These are phyloP conservation scores for Pisolithus sp. DNA, from an alignment of 768 basidiomycete species.

Conservation along the genomic window DNA sequence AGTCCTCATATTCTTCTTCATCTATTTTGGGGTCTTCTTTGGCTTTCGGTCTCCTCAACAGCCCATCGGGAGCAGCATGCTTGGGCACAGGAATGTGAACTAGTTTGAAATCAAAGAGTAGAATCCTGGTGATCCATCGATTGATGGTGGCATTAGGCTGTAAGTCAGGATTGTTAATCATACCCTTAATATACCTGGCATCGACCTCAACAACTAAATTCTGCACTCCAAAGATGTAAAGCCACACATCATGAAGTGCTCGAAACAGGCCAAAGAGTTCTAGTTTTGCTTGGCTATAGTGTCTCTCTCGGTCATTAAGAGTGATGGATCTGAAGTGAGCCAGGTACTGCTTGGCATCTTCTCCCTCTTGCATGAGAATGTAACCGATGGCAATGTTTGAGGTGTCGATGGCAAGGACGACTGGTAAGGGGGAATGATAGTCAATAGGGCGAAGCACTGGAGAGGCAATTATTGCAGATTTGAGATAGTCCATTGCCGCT, in stretches of 20 bases:
- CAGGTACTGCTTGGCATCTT: slow-evolving; percentile 13
- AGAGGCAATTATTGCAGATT: slow-evolving; percentile 6
- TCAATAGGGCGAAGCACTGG: neutral
- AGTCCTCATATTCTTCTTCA: neutral
- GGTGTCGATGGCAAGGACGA: slow-evolving; percentile 16
- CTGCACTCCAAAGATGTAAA: neutral
- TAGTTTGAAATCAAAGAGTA: neutral
- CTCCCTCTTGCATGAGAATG: slow-evolving; percentile 12
- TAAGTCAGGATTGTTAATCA: neutral
- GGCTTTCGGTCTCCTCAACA: neutral
- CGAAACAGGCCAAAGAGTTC: slow-evolving; percentile 12
- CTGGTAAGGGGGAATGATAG: neutral
- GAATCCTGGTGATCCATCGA: neutral
- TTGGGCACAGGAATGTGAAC: neutral
- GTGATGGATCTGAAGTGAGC: slow-evolving; percentile 34
- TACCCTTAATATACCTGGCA: neutral
- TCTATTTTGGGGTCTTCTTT: neutral
- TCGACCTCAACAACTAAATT: neutral
- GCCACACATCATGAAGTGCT: neutral
- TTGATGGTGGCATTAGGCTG: neutral
- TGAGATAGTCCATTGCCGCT: no score
- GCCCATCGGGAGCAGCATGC: neutral
- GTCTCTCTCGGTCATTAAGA: slow-evolving; percentile 19
- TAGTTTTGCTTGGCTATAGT: slow-evolving; percentile 20
- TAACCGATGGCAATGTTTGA: slow-evolving; percentile 30